Conservation (phyloP, 2,329 filamentous ascomycete species). For the Fusarium illudens region DNA sequence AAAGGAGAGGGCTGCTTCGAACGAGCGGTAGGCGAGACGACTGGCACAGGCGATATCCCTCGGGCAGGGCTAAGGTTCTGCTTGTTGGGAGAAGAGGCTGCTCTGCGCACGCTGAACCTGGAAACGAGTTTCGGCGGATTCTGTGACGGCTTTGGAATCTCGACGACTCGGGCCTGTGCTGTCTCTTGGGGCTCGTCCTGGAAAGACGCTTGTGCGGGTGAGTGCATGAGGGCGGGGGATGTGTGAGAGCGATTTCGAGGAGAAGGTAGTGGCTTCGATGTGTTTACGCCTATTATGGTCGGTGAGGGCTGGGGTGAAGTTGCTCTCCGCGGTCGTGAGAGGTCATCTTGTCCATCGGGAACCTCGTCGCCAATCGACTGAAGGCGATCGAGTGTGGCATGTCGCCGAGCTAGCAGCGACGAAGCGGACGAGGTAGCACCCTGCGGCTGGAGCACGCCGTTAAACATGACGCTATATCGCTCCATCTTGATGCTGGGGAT, state of each 20-base stretch:
- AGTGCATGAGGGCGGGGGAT: slow-evolving; percentile 58
- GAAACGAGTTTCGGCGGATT: slow-evolving; percentile 31
- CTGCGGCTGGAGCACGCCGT: slow-evolving; percentile 68
- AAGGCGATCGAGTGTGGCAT: slow-evolving; percentile 67
- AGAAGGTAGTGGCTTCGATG: slow-evolving; percentile 41
- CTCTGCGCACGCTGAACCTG: slow-evolving; percentile 41
- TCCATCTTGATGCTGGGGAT: slow-evolving; percentile 86
- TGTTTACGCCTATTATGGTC: slow-evolving; percentile 49
- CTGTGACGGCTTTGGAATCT: slow-evolving; percentile 10
- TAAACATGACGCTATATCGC: slow-evolving; percentile 94
- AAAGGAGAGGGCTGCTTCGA: slow-evolving; percentile 33
- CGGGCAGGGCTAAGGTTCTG: slow-evolving; percentile 1
- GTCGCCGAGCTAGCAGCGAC: slow-evolving; percentile 62
- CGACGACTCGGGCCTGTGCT: slow-evolving; percentile 22
- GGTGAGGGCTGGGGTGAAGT: slow-evolving; percentile 57
- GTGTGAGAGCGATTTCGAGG: slow-evolving; percentile 63
- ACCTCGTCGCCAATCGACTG: slow-evolving; percentile 60
- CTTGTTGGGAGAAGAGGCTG: slow-evolving; percentile 17
- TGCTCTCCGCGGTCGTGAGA: slow-evolving; percentile 51
- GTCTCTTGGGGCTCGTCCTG: slow-evolving; percentile 26
- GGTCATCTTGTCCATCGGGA: slow-evolving; percentile 49
- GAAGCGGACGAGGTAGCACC: slow-evolving; percentile 38
- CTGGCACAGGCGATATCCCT: slow-evolving; percentile 20
- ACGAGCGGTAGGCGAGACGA: slow-evolving; percentile 7
- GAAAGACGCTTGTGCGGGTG: slow-evolving; percentile 52